A percentile compares a stretch with the other conserved stretches of the same genome.
phyloP scores from a whole-genome alignment of 139 green algal genomes.

The Chloropicon primus region DNA sequence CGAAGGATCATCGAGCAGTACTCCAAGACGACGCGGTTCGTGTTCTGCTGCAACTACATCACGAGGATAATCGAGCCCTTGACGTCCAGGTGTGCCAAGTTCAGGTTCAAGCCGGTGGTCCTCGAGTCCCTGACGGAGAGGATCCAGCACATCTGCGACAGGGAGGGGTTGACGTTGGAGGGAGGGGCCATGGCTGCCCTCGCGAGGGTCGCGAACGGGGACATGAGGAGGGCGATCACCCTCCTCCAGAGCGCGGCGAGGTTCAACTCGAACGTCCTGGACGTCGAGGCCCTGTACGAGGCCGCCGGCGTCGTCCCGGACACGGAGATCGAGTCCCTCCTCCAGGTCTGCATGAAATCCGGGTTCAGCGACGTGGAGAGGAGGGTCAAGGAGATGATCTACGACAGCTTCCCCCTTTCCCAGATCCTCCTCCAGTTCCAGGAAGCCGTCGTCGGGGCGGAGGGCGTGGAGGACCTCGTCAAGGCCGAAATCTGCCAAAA shows the following conservation, averaged over 20 bases:
- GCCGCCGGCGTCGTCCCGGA: constrained; percentile 28
- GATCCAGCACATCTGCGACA: constrained; percentile 53
- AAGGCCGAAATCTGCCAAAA: constrained; percentile 28
- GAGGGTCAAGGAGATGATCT: constrained; percentile 41
- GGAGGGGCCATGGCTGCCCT: constrained; percentile 42
- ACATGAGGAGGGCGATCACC: constrained; percentile 83
- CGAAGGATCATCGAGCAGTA: constrained; percentile 92
- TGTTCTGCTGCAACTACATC: constrained; percentile 99
- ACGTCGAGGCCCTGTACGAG: constrained; percentile 18
- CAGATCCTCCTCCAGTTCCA: constrained; percentile 73
- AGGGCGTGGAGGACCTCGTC: constrained; percentile 13
- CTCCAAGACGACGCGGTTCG: constrained; percentile 85
- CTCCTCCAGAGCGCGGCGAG: constrained; percentile 66
- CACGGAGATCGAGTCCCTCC: constrained; percentile 18
- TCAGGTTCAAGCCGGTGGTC: constrained; percentile 66
- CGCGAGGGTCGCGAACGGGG: constrained; percentile 46
- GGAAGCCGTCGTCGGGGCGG: constrained; percentile 29
- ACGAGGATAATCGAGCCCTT: constrained; percentile 95
- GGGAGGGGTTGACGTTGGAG: constrained; percentile 54
- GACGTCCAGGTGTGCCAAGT: constrained; percentile 76
- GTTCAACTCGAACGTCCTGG: constrained; percentile 28
- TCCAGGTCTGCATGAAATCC: constrained; percentile 17
- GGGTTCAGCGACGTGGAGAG: constrained; percentile 25
- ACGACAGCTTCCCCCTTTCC: constrained; percentile 56
- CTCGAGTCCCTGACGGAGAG: constrained; percentile 41